Evolutionary conservation across 2,329 filamentous ascomycete genomes (phyloP).

Genomic region (Cercospora citrullina): DNA sequence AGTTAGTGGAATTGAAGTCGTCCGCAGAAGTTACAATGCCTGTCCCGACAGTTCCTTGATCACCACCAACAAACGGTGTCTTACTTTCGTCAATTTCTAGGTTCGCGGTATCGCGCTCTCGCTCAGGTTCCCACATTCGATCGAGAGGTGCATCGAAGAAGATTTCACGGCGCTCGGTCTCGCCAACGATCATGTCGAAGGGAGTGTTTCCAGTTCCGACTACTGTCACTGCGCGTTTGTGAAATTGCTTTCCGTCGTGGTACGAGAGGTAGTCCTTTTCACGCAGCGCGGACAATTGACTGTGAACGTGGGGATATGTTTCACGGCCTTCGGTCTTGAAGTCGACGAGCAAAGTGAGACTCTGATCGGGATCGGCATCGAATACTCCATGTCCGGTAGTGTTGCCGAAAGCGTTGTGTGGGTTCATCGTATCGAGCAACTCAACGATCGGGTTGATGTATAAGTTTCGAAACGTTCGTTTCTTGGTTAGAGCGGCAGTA

Average conservation of each 20-base stretch:
- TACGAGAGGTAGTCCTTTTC: constrained; percentile 54
- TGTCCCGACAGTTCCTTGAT: constrained; percentile 47
- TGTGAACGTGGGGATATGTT: constrained; percentile 56
- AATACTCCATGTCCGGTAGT: constrained; percentile 54
- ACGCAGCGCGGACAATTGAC: constrained; percentile 60
- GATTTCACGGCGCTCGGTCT: constrained; percentile 57
- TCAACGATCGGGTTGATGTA: constrained; percentile 66
- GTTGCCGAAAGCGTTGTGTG: constrained; percentile 49
- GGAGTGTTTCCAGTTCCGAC: constrained; percentile 67
- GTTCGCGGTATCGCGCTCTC: constrained; percentile 1
- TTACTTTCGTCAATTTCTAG: not conserved
- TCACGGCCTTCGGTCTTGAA: constrained; percentile 60
- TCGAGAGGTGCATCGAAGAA: constrained; percentile 39
- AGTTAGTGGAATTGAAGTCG: constrained; percentile 57
- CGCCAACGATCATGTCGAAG: constrained; percentile 57
- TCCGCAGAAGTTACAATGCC: constrained; percentile 39
- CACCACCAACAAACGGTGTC: constrained; percentile 29
- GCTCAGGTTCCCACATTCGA: constrained; percentile 19
- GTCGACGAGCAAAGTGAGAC: constrained; percentile 66
- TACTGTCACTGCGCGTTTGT: constrained; percentile 63
- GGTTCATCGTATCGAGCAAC: constrained; percentile 58
- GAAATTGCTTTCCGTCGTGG: constrained; percentile 53
- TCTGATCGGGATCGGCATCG: constrained; percentile 41
- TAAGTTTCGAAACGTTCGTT: constrained; percentile 61
- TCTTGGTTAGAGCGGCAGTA: constrained; percentile 53